Base-by-base conservation (phyloP, 148 eudicot species). In the Camellia granthamiana region DNA sequence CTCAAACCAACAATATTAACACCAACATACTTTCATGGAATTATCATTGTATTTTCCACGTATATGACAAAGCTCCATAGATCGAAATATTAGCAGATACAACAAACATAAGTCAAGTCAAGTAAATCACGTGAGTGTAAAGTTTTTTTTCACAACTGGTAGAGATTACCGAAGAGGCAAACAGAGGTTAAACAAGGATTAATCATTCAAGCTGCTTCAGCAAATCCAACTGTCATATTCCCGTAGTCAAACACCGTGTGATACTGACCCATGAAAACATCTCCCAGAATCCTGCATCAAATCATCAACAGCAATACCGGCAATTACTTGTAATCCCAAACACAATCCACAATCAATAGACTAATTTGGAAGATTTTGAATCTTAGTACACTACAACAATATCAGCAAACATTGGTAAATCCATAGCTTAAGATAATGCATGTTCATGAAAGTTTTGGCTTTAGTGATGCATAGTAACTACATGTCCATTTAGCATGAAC, bases 161-260 rank as follows among this genome's bases (percentile, higher is more conserved):
- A 46, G 54, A 69, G 52, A 49, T 7, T 49, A 7, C 1, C 16
- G 54, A 7, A 46, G 19, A 44, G 1, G 51, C 54, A 69, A 44
- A 2, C 42, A 5, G 42, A 16, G 43, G 10, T 2, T 12, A 38
- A 49, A 43, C 46, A 61, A 70, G 77, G 77, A 55, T 18, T 60
- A 30, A 30, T 4, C 75, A 41, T 44, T 84, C 82, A 92, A 84
- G 94, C 97, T 75, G 97, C 91, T 87, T 88, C 91, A 16, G 97
- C 97, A 81, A 92, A 92, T 59, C 97, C 97, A 71, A 92, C 89
- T 79, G 83, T 82, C 80, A 82, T 66, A 23, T 89, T 90, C 9
- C 97, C 97, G 46, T 83, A 86, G 86, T 91, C 85, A 41, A 92
- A 91, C 60, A 91, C 97, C 0, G 94, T 92, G 89, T 91, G 97